Base-by-base conservation (phyloP, 163 green algal species). In the Prototheca wickerhamii region DNA sequence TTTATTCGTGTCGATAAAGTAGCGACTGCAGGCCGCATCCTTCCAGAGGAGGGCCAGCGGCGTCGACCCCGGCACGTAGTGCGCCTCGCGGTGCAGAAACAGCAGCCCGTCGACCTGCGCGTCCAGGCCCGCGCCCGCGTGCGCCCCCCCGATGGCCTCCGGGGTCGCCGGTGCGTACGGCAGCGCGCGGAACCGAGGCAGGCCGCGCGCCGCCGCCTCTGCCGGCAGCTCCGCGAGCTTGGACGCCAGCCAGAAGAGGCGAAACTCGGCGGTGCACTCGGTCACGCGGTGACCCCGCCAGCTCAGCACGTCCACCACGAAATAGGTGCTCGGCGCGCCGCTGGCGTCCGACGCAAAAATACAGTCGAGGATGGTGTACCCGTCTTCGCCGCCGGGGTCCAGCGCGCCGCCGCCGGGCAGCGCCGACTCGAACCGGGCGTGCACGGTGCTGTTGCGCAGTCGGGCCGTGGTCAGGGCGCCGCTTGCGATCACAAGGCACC, bases 11-110 rank as follows among this genome's bases (percentile, higher is more conserved):
- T 89, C 84, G 37, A 91, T 57, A 18, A 82, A 34, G 69, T 86
- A 90, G 10, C 67, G 75, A 63, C 73, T 87, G 75, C 82, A 89
- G 4, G 55, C 57, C 0, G 67, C 58, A 60, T 95, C 87, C 70
- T 94, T 95, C 88, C 88, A 95, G 43, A 87, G 54, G 44, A 95
- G 69, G 3, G 77, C 78, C 58, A 95, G 75, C 10, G 87, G 87
- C 2, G 63, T 84, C 12, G 31, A 31, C 5, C 77, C 84, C 2
- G 71, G 57, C 4, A 17, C 44, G 74, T 95, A 95, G 35, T 84
- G 78, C 2, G 78, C 77, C 61, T 89, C 77, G 31, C 73, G 77
- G 65, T 95, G 87, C n/a, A 88, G 65, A 4, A 95, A 64, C 30
- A 78, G 72, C 15, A 90, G 28, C 8, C 87, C 87, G 66, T 95